These are phyloP conservation scores for Umbelopsis sp. DNA, from an alignment of 192 early-diverging fungal species.

Conservation along the genomic window DNA sequence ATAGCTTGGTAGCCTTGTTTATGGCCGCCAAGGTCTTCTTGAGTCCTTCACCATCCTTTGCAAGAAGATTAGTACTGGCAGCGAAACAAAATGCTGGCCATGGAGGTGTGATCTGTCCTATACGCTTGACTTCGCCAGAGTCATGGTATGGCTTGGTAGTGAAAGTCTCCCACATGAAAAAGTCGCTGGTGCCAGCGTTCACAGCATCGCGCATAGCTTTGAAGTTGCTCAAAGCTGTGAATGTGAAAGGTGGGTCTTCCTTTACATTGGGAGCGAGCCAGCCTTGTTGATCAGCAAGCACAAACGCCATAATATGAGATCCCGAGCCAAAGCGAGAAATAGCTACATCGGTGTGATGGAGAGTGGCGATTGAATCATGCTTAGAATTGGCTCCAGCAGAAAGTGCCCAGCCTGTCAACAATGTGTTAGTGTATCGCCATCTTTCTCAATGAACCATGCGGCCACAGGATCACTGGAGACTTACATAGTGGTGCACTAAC, in stretches of 20 bases:
- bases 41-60: conserved; percentile 19
- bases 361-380: conserved; percentile 42
- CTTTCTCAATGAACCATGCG: too few relatives aligned
- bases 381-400: conserved; percentile 55
- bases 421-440: conserved; percentile 33
- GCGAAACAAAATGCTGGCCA: conserved; percentile 91
- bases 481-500: conserved; percentile 73
- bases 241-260: conserved; percentile 53
- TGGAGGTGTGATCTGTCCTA: conserved; percentile 81
- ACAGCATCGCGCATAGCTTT: conserved; percentile 70
- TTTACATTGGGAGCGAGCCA: conserved; percentile 47
- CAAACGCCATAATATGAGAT: conserved; percentile 75
- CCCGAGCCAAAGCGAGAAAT: conserved; percentile 80
- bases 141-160: conserved; percentile 90
- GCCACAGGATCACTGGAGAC: conserved; percentile 27
- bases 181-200: conserved; percentile 62
- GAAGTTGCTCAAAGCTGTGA: conserved; percentile 76
- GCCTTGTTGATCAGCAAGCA: conserved; percentile 64
- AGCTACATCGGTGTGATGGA: conserved; percentile 45
- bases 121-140: conserved; percentile 62
- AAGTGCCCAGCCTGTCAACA: conserved; percentile 61
- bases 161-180: conserved; percentile 89
- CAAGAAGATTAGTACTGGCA: conserved; percentile 48
- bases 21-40: conserved; percentile 43
- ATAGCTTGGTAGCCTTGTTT: conserved; percentile 40